phyloP scores from a whole-genome alignment of 2,329 filamentous ascomycete genomes.

The Sporothrix phasma region DNA sequence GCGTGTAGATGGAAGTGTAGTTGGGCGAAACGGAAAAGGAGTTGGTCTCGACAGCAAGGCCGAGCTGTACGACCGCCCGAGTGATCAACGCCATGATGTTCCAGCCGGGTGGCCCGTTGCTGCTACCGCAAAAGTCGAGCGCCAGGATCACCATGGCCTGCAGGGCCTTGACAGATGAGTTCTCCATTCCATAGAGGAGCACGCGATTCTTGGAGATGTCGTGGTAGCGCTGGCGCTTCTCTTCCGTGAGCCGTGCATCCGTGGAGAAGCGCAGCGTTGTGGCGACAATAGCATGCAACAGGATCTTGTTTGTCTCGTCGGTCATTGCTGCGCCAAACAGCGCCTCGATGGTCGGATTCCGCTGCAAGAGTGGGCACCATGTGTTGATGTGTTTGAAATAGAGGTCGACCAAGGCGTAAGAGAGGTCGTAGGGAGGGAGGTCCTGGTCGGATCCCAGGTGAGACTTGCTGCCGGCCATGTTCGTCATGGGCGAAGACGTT shows the following conservation, averaged over 20 bases:
- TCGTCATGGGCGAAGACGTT: constrained; percentile 35
- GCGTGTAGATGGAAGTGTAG: constrained; percentile 79
- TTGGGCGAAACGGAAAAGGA: constrained; percentile 69
- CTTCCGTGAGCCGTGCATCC: constrained; percentile 63
- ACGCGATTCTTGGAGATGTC: constrained; percentile 77
- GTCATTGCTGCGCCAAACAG: constrained; percentile 69
- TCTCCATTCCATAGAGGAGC: constrained; percentile 76
- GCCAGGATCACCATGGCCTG: constrained; percentile 83
- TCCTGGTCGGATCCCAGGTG: constrained; percentile 50
- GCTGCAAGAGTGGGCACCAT: constrained; percentile 85
- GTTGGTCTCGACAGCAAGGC: constrained; percentile 71
- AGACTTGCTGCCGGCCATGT: constrained; percentile 35
- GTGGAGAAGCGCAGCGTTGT: constrained; percentile 78
- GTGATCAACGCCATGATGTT: constrained; percentile 85
- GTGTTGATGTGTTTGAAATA: constrained; percentile 75
- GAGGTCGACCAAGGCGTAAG: constrained; percentile 63
- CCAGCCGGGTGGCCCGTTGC: constrained; percentile 86
- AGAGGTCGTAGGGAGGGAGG: constrained; percentile 62
- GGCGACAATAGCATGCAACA: constrained; percentile 81
- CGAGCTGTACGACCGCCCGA: constrained; percentile 77
- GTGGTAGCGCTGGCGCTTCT: constrained; percentile 65
- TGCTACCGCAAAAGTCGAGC: constrained; percentile 72
- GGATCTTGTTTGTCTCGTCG: constrained; percentile 70
- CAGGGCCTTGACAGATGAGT: constrained; percentile 77
- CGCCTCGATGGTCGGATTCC: constrained; percentile 68